phyloP scores from a whole-genome alignment of 331 rosid genomes.

The Dryas integrifolia region DNA sequence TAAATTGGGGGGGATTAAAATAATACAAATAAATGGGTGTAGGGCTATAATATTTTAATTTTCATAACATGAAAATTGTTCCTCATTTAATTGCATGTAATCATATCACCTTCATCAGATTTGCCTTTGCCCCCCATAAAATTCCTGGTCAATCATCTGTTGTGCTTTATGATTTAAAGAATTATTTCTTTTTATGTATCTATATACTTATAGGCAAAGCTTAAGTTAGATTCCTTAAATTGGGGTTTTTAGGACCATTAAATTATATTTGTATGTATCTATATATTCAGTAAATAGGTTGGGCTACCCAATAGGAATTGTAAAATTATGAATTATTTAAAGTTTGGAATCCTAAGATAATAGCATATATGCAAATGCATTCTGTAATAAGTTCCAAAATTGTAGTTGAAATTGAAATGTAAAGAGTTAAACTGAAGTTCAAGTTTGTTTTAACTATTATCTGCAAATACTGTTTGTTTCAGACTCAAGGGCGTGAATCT shows the following conservation, averaged over 20 bases:
- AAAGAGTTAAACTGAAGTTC: not conserved
- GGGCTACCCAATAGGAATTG: not conserved
- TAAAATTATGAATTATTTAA: not conserved
- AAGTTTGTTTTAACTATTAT: slow-evolving; percentile 15
- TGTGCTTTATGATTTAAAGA: not conserved
- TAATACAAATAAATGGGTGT: not conserved
- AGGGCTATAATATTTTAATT: not conserved
- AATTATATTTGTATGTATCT: no score
- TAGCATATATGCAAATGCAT: not conserved
- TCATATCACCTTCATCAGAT: not conserved
- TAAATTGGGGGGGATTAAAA: not conserved
- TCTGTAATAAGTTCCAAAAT: not conserved
- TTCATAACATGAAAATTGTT: not conserved
- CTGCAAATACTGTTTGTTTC: slow-evolving; percentile 29
- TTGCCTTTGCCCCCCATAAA: not conserved
- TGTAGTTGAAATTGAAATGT: not conserved
- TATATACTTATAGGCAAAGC: not conserved
- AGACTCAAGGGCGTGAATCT: slow-evolving; percentile 99
- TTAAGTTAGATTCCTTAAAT: not conserved
- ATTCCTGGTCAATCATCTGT: not conserved
- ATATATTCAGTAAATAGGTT: not conserved
- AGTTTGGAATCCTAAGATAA: not conserved
- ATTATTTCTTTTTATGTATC: not conserved
- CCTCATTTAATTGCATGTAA: not conserved
- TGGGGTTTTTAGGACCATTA: not conserved